These are phyloP conservation scores for Lodderomyces beijingensis DNA, from an alignment of 1,139 yeast species.

Conservation along the genomic window DNA sequence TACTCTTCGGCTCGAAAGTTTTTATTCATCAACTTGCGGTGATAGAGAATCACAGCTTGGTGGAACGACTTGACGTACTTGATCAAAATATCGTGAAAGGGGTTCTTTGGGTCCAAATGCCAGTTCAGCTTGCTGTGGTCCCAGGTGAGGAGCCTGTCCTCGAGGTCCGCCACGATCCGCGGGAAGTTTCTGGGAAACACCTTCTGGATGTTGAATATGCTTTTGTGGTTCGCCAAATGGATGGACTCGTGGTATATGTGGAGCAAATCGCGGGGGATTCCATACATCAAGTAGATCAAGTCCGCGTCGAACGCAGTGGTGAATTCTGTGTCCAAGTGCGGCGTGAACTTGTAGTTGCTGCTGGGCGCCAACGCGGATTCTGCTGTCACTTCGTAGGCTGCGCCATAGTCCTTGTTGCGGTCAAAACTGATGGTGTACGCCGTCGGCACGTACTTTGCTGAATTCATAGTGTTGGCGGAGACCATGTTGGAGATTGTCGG, in stretches of 20 bases:
- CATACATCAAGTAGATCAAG: slow-evolving; percentile 40
- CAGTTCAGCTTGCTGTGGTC: slow-evolving; percentile 28
- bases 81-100: slow-evolving; percentile 35
- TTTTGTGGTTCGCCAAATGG: slow-evolving; percentile 49
- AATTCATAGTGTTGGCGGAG: slow-evolving; percentile 5
- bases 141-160: slow-evolving; percentile 47
- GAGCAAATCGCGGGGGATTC: slow-evolving; percentile 44
- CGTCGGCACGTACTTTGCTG: slow-evolving; percentile 16
- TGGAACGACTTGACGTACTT: slow-evolving; percentile 39
- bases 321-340: slow-evolving; percentile 6
- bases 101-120: slow-evolving; percentile 25
- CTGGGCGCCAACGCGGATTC: not conserved
- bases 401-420: slow-evolving; percentile 9
- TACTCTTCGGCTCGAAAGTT: slow-evolving; percentile 27
- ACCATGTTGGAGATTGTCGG: slow-evolving; percentile 18
- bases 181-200: slow-evolving; percentile 55
- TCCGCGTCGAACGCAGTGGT: slow-evolving; percentile 13
- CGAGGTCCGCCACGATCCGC: slow-evolving; percentile 49
- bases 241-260: slow-evolving; percentile 43
- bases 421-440: slow-evolving; percentile 24
- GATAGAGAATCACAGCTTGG: slow-evolving; percentile 41
- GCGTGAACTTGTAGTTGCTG: slow-evolving; percentile 2
- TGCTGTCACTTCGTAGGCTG: slow-evolving; percentile 5
- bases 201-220: slow-evolving; percentile 39
- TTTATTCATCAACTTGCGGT: slow-evolving; percentile 37